These are phyloP conservation scores for Deuterostichococcus epilithicus DNA, from an alignment of 139 green algal species.

Conservation along the genomic window DNA sequence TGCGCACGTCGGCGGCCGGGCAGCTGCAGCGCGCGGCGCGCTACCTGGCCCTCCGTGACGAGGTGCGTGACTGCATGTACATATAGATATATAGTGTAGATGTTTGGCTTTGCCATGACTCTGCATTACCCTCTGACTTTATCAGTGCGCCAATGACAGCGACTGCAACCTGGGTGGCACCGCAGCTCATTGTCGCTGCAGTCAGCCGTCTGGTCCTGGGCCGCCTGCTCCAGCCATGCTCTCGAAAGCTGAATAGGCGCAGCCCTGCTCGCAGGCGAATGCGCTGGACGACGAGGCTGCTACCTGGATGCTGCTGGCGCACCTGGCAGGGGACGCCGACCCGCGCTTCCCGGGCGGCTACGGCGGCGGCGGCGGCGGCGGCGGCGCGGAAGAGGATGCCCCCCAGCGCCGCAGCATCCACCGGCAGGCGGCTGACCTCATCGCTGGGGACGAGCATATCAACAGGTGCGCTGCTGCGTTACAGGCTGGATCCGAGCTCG, in stretches of 20 bases:
- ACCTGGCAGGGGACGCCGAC: not conserved
- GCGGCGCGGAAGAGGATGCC: not conserved
- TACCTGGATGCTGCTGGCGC: not conserved
- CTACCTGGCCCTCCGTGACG: not conserved
- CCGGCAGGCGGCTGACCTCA: not conserved
- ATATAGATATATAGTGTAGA: too few species aligned
- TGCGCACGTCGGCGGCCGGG: not conserved
- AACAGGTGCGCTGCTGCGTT: not conserved
- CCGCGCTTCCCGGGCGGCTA: not conserved
- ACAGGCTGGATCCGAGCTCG: not conserved
- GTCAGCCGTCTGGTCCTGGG: too few species aligned
- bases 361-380: too few species aligned
- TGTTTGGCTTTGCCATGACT: too few species aligned
- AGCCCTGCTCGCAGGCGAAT: not conserved
- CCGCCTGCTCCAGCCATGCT: too few species aligned
- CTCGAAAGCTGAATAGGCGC: too few species aligned
- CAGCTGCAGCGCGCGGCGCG: not conserved
- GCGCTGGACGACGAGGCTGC: not conserved
- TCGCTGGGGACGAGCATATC: not conserved
- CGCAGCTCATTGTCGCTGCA: too few species aligned
- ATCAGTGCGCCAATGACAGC: too few species aligned
- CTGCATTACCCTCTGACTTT: too few species aligned
- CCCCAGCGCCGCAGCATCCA: not conserved
- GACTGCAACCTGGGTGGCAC: too few species aligned
- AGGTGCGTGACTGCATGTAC: not conserved